Conservation (phyloP, 176 grass and related monocot species). For the Poa annua region DNA sequence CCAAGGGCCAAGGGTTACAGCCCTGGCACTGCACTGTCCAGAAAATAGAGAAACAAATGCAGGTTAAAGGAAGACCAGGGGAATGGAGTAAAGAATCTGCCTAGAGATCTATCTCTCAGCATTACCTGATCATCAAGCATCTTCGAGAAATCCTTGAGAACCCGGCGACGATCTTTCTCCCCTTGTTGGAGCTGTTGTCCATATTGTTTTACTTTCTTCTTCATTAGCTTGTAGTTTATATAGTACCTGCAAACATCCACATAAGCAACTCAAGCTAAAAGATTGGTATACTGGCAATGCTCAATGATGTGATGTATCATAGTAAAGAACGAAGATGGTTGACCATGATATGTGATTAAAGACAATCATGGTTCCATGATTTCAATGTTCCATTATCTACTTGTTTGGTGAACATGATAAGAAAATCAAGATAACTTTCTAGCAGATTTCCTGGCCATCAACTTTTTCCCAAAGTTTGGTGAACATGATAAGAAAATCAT, state of each 20-base stretch:
- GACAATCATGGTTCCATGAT: slow-evolving; percentile 6
- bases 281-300: not conserved
- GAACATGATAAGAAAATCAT: not conserved
- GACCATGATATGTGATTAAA: not conserved
- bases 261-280: slow-evolving; percentile 24
- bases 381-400: slow-evolving; percentile 7
- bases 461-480: too few relatives aligned
- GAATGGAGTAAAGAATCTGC: not conserved
- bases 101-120: slow-evolving; percentile 1
- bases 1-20: not conserved
- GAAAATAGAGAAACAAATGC: slow-evolving; percentile 31
- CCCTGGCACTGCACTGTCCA: not conserved
- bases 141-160: slow-evolving; percentile 95
- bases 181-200: slow-evolving; percentile 73
- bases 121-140: slow-evolving; percentile 99
- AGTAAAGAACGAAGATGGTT: not conserved
- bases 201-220: slow-evolving; percentile 96
- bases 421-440: not conserved
- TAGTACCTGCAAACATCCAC: slow-evolving; percentile 73
- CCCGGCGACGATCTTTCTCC: slow-evolving; percentile 71
- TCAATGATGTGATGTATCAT: not conserved
- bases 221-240: slow-evolving; percentile 99
- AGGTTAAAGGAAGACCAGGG: slow-evolving; percentile 34
- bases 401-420: slow-evolving; percentile 13
- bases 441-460: too few relatives aligned